A percentile compares a stretch with the other conserved stretches of the same genome.
phyloP scores from a whole-genome alignment of 2,329 filamentous ascomycete genomes.

The Diaporthe sp. region DNA sequence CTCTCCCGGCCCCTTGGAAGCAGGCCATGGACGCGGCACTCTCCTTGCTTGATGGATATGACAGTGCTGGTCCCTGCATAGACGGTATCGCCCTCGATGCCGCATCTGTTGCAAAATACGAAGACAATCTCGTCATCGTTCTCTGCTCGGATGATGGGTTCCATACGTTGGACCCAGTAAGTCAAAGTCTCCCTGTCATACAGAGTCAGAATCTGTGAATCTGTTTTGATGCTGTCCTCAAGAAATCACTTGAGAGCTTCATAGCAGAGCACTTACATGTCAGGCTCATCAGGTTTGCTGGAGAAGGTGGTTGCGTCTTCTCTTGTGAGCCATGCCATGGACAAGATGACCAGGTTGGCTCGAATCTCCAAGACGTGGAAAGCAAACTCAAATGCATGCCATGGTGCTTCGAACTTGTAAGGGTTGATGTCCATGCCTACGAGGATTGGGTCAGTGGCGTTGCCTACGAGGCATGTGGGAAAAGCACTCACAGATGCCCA shows the following conservation, averaged over 20 bases:
- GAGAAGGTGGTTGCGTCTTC: slow-evolving; percentile 62
- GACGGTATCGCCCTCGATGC: slow-evolving; percentile 72
- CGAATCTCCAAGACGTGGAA: slow-evolving; percentile 67
- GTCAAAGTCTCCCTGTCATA: slow-evolving; percentile 69
- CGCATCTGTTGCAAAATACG: slow-evolving; percentile 78
- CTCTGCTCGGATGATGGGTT: slow-evolving; percentile 70
- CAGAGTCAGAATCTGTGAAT: background rate
- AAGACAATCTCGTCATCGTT: slow-evolving; percentile 72
- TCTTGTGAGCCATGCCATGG: slow-evolving; percentile 83
- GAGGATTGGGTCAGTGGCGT: background rate
- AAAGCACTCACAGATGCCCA: slow-evolving; percentile 69
- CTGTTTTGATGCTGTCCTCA: no score
- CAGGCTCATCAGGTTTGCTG: slow-evolving; percentile 68
- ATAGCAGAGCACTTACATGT: slow-evolving; percentile 56
- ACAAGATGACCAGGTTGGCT: slow-evolving; percentile 75
- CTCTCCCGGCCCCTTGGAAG: slow-evolving; percentile 78
- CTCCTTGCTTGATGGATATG: slow-evolving; percentile 73
- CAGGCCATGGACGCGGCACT: slow-evolving; percentile 77
- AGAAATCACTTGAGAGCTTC: background rate
- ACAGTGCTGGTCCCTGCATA: slow-evolving; percentile 84
- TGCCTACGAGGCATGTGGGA: slow-evolving; percentile 14
- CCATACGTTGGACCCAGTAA: slow-evolving; percentile 81
- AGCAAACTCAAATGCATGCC: slow-evolving; percentile 63
- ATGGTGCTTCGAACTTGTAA: slow-evolving; percentile 64
- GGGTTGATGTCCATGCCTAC: slow-evolving; percentile 72